A percentile compares a stretch with the other conserved stretches of the same genome.
Conservation (phyloP, 305 asterid genomes). For the Rubia peregrina region DNA sequence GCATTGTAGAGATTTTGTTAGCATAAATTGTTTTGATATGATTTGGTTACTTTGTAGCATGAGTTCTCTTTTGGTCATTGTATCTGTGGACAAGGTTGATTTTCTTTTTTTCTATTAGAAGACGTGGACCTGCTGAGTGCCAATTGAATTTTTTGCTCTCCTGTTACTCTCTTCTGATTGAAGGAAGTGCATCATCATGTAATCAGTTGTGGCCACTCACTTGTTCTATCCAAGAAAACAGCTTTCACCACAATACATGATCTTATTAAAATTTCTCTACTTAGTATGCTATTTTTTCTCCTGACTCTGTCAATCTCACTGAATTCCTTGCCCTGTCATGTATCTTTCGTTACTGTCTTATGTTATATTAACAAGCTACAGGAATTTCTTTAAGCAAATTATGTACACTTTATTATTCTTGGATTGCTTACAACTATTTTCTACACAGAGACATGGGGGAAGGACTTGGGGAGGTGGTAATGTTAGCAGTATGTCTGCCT, state of each 20-base stretch:
- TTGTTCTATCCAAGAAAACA: neutral
- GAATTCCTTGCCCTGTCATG: neutral
- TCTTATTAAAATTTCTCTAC: neutral
- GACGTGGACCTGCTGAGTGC: neutral
- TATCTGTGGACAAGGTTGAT: neutral
- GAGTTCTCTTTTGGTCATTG: neutral
- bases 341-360: neutral
- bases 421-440: slow-evolving; percentile 18
- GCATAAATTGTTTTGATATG: neutral
- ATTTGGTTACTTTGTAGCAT: neutral
- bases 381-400: neutral
- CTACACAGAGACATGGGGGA: slow-evolving; percentile 86
- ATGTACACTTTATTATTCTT: slow-evolving; percentile 7
- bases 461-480: slow-evolving; percentile 99
- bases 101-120: neutral
- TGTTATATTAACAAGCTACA: neutral
- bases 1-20: neutral
- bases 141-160: neutral
- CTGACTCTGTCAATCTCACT: neutral
- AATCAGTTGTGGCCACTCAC: neutral
- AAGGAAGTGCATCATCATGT: neutral
- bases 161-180: neutral
- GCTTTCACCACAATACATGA: neutral
- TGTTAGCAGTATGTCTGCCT: slow-evolving; percentile 99
- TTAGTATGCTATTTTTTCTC: neutral